Evolutionary conservation across 2,329 filamentous ascomycete genomes (phyloP).

Genomic region (Talaromyces sp.): DNA sequence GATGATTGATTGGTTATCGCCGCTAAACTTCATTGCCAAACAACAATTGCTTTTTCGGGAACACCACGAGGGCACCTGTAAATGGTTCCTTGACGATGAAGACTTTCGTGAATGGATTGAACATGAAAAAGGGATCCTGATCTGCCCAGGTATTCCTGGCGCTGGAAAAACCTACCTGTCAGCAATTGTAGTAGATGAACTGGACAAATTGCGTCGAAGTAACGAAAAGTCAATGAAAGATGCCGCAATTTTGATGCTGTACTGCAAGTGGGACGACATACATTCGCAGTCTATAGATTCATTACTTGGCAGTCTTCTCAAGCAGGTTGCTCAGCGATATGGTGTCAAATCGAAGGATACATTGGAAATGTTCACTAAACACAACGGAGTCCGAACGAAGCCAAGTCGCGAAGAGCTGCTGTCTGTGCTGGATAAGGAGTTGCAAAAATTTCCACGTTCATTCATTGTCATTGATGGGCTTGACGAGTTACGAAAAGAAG

Average conservation of each 20-base stretch:
- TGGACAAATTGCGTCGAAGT: neutral
- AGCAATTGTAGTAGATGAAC: neutral
- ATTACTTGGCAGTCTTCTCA: neutral
- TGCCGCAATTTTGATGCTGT: neutral
- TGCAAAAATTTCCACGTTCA: neutral
- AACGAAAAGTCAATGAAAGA: neutral
- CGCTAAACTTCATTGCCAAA: neutral
- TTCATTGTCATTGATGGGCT: conserved; percentile 6
- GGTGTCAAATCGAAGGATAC: neutral
- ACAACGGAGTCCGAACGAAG: neutral
- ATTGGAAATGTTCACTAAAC: neutral
- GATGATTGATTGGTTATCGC: conserved; percentile 4
- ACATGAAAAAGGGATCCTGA: neutral
- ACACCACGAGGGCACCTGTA: conserved; percentile 7
- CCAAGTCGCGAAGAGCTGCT: neutral
- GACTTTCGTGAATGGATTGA: conserved; percentile 3
- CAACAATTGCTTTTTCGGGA: conserved; percentile 1
- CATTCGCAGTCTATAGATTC: neutral
- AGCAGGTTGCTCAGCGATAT: neutral
- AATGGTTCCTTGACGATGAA: conserved; percentile 1
- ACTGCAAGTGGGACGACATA: conserved; percentile 1
- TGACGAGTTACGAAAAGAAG: neutral
- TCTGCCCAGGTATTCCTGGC: neutral
- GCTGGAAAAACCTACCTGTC: neutral
- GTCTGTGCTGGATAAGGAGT: neutral